Evolutionary conservation across 1,284 basidiomycete species (phyloP), one percentile per base, ranked within the genome.

Genomic region (Sutorius eximius): DNA sequence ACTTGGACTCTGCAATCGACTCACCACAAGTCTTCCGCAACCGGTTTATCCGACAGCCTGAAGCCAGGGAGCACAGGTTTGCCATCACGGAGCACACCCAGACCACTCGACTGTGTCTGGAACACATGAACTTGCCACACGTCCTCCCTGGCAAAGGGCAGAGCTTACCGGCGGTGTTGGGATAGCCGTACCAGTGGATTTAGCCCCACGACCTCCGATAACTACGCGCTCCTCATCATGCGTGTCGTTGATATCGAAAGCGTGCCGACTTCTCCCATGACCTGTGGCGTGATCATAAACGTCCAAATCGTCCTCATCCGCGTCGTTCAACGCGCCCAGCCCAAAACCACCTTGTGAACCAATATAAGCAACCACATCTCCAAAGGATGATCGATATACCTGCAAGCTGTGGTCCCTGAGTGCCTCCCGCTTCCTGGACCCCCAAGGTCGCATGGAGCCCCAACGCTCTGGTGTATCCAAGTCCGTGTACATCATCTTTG

Each of bases 261-360:
- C 91, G 51, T 85, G 78, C 30, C 80, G 77, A 58, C 75, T 81
- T 58, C 76, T 76, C n/a, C 74, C 71, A 6, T 64, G 62, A 36
- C 69, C 58, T 37, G 62, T 40, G 41, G 71, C 53, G 43, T 73
- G 73, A 61, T 91, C 88, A 64, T 96, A 96, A 1, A 95, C 79
- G 63, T 95, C 93, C 27, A 93, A 61, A 63, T 96, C 93, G 64
- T 95, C 93, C 51, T 95, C 92, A 44, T 94, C 93, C 0, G 88
- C 89, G 52, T 92, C 89, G 64, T 94, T 93, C 41, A 91, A 71
- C 1, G 87, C 91, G n/a, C 91, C 91, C 5, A 94, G 75, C 27
- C 92, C 92, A 64, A 93, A 93, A 0, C 90, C 90, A 64, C 85
- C 89, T 90, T 46, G 48, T 13, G 34, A 50, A 29, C 52, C 36